Percentiles rank a stretch among this genome's conserved stretches.
Conservation (phyloP, 495 filamentous ascomycete genomes). For the Penicillium simplicissimum region DNA sequence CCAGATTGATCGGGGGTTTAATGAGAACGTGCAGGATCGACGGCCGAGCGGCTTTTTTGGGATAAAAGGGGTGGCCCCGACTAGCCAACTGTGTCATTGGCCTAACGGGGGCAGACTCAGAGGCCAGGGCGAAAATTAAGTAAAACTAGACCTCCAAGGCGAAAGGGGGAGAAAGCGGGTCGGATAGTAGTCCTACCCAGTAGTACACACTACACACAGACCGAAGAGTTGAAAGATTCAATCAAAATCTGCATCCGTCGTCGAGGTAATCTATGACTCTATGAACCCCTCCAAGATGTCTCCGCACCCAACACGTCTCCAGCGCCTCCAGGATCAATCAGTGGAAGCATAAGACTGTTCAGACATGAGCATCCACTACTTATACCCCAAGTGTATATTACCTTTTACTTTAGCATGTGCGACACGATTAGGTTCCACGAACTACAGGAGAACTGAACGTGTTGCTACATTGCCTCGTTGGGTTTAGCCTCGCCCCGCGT, state of each 20-base stretch:
- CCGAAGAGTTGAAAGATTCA: neutral
- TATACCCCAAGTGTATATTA: neutral
- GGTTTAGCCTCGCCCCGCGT: constrained; percentile 26
- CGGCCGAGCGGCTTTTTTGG: constrained; percentile 34
- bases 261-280: neutral
- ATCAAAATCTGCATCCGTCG: neutral
- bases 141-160: neutral
- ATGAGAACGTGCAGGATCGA: constrained; percentile 30
- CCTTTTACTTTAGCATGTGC: neutral
- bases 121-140: neutral
- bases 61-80: constrained; percentile 28
- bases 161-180: constrained; percentile 29
- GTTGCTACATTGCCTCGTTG: constrained; percentile 14
- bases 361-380: neutral
- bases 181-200: too few relatives aligned
- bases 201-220: too few relatives aligned
- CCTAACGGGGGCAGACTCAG: neutral
- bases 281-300: neutral
- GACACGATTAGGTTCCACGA: neutral
- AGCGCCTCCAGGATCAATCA: neutral
- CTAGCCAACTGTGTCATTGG: constrained; percentile 9
- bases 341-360: neutral
- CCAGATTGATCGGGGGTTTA: constrained; percentile 23
- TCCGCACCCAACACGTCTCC: neutral
- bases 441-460: neutral